Evolutionary conservation across 768 basidiomycete genomes (phyloP).

Genomic region (Russula earlei): DNA sequence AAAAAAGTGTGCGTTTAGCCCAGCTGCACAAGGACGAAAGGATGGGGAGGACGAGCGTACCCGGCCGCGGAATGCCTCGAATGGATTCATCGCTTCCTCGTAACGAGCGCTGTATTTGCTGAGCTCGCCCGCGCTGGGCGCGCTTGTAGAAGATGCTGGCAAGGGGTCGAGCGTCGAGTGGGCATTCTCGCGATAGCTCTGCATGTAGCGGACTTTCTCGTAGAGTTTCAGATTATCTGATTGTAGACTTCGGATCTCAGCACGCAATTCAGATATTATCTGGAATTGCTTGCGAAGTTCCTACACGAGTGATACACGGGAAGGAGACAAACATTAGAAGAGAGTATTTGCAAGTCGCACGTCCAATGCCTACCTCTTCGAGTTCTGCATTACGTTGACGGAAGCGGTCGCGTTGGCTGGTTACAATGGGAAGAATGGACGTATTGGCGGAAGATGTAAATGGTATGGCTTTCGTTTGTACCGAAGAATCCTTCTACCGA

Average conservation of each 20-base stretch:
- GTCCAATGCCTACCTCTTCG: slow-evolving; percentile 60
- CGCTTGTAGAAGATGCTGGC: slow-evolving; percentile 30
- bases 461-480: slow-evolving; percentile 55
- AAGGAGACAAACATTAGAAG: background rate
- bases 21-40: background rate
- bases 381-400: slow-evolving; percentile 93
- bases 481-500: slow-evolving; percentile 21
- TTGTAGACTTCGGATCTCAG: slow-evolving; percentile 87
- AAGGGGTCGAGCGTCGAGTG: slow-evolving; percentile 59
- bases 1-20: background rate
- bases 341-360: background rate
- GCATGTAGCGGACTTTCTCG: slow-evolving; percentile 98
- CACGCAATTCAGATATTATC: slow-evolving; percentile 84
- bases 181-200: slow-evolving; percentile 81
- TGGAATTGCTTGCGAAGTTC: slow-evolving; percentile 95
- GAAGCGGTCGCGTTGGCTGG: slow-evolving; percentile 96
- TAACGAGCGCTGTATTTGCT: slow-evolving; percentile 86
- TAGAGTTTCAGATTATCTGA: slow-evolving; percentile 95
- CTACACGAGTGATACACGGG: slow-evolving; percentile 28
- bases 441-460: slow-evolving; percentile 75
- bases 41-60: slow-evolving; percentile 39
- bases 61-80: slow-evolving; percentile 92
- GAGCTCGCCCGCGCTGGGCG: slow-evolving; percentile 55
- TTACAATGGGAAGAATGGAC: slow-evolving; percentile 96
- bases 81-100: slow-evolving; percentile 96